Evolutionary conservation across 192 early-diverging fungal species (phyloP), one percentile per base, ranked within the genome.

Genomic region (Chytriomyces sp.): DNA sequence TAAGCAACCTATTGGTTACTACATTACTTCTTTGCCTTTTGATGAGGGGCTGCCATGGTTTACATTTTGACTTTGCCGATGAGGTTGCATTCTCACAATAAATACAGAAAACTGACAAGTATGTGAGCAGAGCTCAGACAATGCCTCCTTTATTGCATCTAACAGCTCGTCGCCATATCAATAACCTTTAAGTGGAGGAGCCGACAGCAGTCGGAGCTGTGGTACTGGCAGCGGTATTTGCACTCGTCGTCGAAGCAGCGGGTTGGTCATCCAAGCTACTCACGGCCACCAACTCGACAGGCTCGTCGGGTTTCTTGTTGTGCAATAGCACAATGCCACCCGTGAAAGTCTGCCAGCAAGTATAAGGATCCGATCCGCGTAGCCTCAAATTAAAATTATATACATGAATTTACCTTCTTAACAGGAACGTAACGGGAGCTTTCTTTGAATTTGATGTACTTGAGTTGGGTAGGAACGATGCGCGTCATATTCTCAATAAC

Each of bases 251-350:
- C 22, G 44, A 49, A 49, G 44, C 44, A 14, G 44, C 17, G 14
- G 44, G 44, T 49, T 14, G 44, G 14, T 14, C 62, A 60, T 54
- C 75, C 64, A 75, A 67, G 26, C 52, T 59, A 44, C 61, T 73
- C 5, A 77, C 37, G 26, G 80, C 44, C 31, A 98, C 89, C 41
- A 99, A 70, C 22, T 92, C 92, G 76, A 93, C 95, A n/a, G 90
- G 88, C 73, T 94, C 90, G 3, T 77, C 85, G 0, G 91, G 91
- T 60, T 77, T 77, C 52, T 81, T 88, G 81, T 98, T 94, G 70
- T 82, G 74, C 78, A 99, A 79, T 53, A 99, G 75, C n/a, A 93
- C 66, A 75, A 99, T 96, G 25, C 98, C 98, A 19, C 92, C 91
- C 69, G 90, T 78, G 5, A 71, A 56, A 17, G 69, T 66, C 63